Conservation (phyloP, 176 grass and related monocot species). For the Thinopyrum elongatum region DNA sequence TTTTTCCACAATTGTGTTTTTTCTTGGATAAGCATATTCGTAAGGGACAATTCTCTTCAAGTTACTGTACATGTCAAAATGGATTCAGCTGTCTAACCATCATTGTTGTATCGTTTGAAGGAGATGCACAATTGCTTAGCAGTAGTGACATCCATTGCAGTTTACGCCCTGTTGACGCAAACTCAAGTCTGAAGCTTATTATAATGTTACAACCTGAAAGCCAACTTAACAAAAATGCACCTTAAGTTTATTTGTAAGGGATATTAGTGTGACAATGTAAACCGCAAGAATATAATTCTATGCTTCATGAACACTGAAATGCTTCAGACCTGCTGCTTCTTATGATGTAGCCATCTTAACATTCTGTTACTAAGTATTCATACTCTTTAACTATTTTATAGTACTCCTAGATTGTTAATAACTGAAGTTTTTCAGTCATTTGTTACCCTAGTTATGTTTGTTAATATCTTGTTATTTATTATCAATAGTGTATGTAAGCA, state of each 20-base stretch:
- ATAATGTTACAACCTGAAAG: neutral
- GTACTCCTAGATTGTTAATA: neutral
- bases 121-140: neutral
- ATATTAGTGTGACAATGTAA: neutral
- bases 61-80: neutral
- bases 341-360: neutral
- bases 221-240: neutral
- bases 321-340: neutral
- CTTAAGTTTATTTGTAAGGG: neutral
- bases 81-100: neutral
- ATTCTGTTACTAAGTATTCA: neutral
- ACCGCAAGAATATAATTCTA: neutral
- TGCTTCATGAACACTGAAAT: conserved; percentile 1
- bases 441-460: neutral
- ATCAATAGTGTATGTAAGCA: neutral
- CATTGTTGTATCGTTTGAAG: conserved; percentile 4
- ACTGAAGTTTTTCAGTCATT: neutral
- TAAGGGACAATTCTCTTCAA: conserved; percentile 5
- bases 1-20: neutral
- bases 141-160: neutral
- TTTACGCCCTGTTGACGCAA: neutral
- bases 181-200: neutral
- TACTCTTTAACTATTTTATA: conserved; percentile 3
- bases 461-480: neutral
- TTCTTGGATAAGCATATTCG: conserved; percentile 2